Evolutionary conservation across 2,329 filamentous ascomycete species (phyloP), one percentile per base, ranked within the genome.

Genomic region (Cryphonectria japonica): DNA sequence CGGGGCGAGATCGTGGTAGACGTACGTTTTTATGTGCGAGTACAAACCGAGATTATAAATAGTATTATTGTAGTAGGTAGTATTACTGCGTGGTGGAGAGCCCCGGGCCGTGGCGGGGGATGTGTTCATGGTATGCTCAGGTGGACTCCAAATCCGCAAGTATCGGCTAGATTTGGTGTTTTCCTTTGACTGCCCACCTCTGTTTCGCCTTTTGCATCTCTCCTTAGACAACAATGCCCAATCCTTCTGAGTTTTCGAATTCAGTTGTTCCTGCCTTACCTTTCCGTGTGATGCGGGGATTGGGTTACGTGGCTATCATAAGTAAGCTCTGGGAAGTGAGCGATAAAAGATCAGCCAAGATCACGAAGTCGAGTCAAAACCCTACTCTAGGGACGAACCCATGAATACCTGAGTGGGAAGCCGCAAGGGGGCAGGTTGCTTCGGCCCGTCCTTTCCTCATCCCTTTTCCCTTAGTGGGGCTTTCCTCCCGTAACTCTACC

Each of bases 391-490:
- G 62, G 43, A 60, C 34, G 32, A 32, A 32, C 13, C 37, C 37
- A 8, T 34, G 26, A 26, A 37, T 37, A 37, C 34, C 34, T 3
- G 37, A 26, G 34, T 34, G 34, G 34, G 6, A 37, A 37, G 22
- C 5, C 5, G 39, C 62, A n/a, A 22, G 41, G 39, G 32, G 41
- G 39, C n/a, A 26, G n/a, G 32, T 16, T 50, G 46, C 43, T 52
- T 50, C 63, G 63, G 63, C 41, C 63, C 63, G 63, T 50, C 43
- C 63, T 46, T 22, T 50, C 19, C 43, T 46, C 43, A 34, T 65
- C 63, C 63, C 63, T 50, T 65, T 52, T 65, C 26, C 22, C 37
- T n/a, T 65, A 65, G 63, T 37, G 63, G 63, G 29, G n/a, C 6
- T 19, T 50, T n/a, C n/a, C 39, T 32, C 29, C 41, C 63, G 63